A percentile compares a stretch with the other conserved stretches of the same genome.
Conservation (phyloP, 129 eudicot genomes). For the Gnaphalium uliginosum region DNA sequence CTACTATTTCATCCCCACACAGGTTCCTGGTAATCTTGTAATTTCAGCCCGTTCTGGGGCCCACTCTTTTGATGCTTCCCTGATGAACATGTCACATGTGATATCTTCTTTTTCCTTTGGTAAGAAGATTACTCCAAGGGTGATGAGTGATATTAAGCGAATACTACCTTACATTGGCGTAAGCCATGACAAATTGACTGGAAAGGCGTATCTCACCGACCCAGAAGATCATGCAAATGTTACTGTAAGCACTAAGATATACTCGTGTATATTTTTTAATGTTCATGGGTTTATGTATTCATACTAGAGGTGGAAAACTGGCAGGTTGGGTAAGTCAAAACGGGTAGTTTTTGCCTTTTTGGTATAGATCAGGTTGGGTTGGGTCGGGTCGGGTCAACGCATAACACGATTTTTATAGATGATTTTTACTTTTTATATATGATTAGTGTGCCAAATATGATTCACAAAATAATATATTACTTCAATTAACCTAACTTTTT, state of each 20-base stretch:
- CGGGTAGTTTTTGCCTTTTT: neutral
- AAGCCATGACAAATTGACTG: conserved; percentile 72
- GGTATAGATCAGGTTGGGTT: neutral
- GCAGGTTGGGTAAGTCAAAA: conserved; percentile 8
- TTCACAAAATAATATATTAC: neutral
- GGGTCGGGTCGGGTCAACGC: neutral
- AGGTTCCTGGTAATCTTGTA: conserved; percentile 97
- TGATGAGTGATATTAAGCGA: conserved; percentile 67
- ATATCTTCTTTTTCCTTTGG: conserved; percentile 76
- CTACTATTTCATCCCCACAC: conserved; percentile 28
- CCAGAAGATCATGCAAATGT: conserved; percentile 71
- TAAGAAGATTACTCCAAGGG: conserved; percentile 58
- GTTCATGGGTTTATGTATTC: neutral
- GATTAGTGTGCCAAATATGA: neutral
- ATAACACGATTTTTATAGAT: neutral
- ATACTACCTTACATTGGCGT: conserved; percentile 72
- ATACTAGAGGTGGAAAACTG: neutral
- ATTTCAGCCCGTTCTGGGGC: conserved; percentile 84
- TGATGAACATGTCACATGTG: conserved; percentile 93
- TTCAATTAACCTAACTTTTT: neutral
- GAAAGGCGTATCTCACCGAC: conserved; percentile 57
- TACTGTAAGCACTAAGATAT: conserved; percentile 51
- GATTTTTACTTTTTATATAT: neutral
- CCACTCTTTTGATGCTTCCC: conserved; percentile 88
- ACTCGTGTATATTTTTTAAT: neutral